These are phyloP conservation scores for Agaricus sinodeliciosus DNA, from an alignment of 768 basidiomycete genomes.

Conservation along the genomic window DNA sequence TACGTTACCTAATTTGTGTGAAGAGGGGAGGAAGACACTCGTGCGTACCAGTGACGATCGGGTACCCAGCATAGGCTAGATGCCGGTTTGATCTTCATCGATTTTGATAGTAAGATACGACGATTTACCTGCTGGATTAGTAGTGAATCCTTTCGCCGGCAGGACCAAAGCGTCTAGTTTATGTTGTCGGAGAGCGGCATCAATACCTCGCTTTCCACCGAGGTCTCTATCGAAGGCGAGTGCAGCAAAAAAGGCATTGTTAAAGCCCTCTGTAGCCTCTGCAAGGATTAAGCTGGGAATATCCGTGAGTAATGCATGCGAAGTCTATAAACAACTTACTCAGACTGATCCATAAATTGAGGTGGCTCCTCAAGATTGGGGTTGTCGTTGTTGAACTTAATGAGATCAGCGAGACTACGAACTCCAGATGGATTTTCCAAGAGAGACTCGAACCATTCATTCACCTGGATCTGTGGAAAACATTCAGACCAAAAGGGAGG, in stretches of 20 bases:
- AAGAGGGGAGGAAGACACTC: not conserved
- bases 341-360: constrained; percentile 29
- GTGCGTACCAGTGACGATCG: constrained; percentile 51
- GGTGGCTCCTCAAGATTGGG: constrained; percentile 40
- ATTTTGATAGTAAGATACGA: not conserved
- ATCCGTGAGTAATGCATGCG: not conserved
- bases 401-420: constrained; percentile 47
- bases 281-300: constrained; percentile 27
- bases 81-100: not conserved
- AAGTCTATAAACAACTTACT: constrained; percentile 18
- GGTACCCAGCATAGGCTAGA: constrained; percentile 56
- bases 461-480: constrained; percentile 39
- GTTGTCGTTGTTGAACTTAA: constrained; percentile 49
- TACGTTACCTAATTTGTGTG: not conserved
- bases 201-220: constrained; percentile 47
- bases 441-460: constrained; percentile 39
- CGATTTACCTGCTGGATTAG: constrained; percentile 28
- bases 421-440: constrained; percentile 51
- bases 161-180: constrained; percentile 47
- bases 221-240: constrained; percentile 39
- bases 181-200: constrained; percentile 38
- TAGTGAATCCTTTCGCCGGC: constrained; percentile 34
- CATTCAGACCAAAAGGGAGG: not conserved
- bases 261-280: constrained; percentile 33
- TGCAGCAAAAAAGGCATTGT: constrained; percentile 37